Conservation (phyloP, 352 stramenopile genomes). For the Blastocystis sp. region DNA sequence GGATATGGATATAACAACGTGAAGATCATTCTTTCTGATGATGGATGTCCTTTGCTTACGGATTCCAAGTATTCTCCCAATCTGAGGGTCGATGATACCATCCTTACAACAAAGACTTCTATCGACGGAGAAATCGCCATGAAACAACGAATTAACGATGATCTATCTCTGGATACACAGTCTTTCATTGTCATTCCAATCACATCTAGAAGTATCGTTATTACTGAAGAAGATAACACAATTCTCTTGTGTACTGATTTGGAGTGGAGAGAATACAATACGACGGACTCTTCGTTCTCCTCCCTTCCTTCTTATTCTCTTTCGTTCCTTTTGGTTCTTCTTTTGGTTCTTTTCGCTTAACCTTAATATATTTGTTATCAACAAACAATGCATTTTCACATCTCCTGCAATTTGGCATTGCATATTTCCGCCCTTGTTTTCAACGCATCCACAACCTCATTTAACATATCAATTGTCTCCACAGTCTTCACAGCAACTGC, state of each 20-base stretch:
- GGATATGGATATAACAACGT: background rate
- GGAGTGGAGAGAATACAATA: background rate
- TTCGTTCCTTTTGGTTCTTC: background rate
- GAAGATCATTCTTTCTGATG: slow-evolving; percentile 1
- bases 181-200: background rate
- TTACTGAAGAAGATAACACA: background rate
- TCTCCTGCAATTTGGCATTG: slow-evolving; percentile 43
- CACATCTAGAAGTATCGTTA: slow-evolving; percentile 12
- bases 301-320: background rate
- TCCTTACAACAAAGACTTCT: background rate
- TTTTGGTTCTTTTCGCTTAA: background rate
- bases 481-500: slow-evolving; percentile 13
- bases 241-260: slow-evolving; percentile 31
- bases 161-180: background rate
- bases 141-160: background rate
- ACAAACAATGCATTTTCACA: slow-evolving; percentile 13
- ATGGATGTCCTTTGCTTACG: background rate
- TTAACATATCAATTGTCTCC: slow-evolving; percentile 1
- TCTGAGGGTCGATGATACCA: background rate
- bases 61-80: background rate
- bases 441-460: slow-evolving; percentile 43
- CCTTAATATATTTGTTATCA: background rate
- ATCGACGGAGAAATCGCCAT: background rate
- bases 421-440: slow-evolving; percentile 7
- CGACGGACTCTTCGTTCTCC: background rate